Evolutionary conservation across 2,329 filamentous ascomycete species (phyloP).

Genomic region (Pestalotiopsis sp.): DNA sequence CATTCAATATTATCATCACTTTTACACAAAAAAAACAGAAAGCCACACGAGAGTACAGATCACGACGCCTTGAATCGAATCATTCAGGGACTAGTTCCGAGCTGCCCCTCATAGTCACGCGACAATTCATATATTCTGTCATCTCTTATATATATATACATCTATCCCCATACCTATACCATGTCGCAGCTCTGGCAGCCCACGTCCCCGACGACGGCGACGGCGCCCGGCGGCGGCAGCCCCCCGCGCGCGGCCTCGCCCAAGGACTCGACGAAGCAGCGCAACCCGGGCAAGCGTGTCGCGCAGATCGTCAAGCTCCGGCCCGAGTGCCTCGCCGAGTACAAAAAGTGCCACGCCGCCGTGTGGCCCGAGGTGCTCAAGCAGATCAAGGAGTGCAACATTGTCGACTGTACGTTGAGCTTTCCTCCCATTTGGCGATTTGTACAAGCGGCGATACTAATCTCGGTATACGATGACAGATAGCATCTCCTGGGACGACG

Average conservation of each 20-base stretch:
- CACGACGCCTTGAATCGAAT: no score
- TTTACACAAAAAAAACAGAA: background rate
- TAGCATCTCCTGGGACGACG: constrained; percentile 72
- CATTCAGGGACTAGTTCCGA: no score
- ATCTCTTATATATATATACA: background rate
- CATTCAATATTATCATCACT: background rate
- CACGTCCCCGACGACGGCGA: constrained; percentile 8
- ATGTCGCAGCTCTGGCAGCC: constrained; percentile 26
- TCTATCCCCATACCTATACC: background rate
- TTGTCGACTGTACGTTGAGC: constrained; percentile 72
- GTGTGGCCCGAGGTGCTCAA: constrained; percentile 79
- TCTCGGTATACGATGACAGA: constrained; percentile 45
- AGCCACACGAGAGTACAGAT: no score
- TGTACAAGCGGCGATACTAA: no score
- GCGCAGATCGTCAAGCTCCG: constrained; percentile 76
- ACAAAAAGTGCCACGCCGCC: constrained; percentile 73
- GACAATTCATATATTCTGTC: background rate
- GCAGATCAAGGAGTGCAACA: constrained; percentile 77
- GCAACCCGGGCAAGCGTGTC: constrained; percentile 57
- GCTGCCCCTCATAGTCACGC: no score
- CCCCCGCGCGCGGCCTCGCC: constrained; percentile 6
- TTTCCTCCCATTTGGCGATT: no score
- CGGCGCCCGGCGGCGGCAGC: background rate
- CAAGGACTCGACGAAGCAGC: constrained; percentile 27
- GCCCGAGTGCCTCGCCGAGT: constrained; percentile 66